Evolutionary conservation across 23 red algal genomes (phyloP).

Genomic region (Gracilaria caudata): DNA sequence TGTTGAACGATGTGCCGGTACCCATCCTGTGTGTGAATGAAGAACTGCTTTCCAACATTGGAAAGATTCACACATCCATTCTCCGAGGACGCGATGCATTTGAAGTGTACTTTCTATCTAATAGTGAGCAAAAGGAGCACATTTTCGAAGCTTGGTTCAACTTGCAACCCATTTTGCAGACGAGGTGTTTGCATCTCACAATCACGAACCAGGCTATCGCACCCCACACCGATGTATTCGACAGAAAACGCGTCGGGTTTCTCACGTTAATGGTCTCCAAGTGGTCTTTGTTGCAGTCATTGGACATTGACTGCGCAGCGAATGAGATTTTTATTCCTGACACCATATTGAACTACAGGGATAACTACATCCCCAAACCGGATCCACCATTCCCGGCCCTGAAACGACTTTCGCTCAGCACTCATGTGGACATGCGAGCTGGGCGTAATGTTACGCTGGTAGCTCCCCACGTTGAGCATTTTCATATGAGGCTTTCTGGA

Average conservation of each 20-base stretch:
- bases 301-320: not conserved
- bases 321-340: not conserved
- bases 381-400: not conserved
- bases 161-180: not conserved
- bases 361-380: not conserved
- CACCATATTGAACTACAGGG: not conserved
- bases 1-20: not conserved
- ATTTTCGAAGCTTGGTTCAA: not conserved
- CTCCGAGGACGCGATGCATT: not conserved
- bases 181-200: not conserved
- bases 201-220: not conserved
- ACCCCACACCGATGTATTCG: not conserved
- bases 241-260: not conserved
- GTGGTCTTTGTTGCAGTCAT: not conserved
- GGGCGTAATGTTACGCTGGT: not conserved
- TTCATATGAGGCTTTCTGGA: not conserved
- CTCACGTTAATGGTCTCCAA: not conserved
- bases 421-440: not conserved
- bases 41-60: not conserved
- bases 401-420: not conserved
- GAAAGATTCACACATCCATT: not conserved
- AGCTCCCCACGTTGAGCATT: not conserved
- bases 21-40: not conserved
- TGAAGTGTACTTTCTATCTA: not conserved
- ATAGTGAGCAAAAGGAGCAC: not conserved